Percentiles rank a stretch among this genome's conserved stretches.
These are phyloP conservation scores for Cercospora sp. DNA, from an alignment of 2,329 filamentous ascomycete genomes.

Conservation along the genomic window DNA sequence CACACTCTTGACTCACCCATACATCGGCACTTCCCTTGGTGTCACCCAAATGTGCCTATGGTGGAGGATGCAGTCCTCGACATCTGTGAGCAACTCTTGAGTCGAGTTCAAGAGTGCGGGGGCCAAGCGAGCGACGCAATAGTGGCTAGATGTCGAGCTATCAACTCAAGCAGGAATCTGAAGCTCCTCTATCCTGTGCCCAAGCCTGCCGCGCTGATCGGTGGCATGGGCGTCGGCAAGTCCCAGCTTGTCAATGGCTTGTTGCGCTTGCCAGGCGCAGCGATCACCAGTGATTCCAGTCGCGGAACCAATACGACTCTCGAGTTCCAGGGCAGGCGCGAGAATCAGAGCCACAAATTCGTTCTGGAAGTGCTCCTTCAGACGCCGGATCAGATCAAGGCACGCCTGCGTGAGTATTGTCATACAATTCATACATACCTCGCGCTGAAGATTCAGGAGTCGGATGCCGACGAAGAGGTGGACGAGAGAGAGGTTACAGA, in stretches of 20 bases:
- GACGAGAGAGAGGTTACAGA: neutral
- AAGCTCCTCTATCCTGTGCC: neutral
- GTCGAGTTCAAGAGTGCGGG: neutral
- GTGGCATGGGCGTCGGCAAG: conserved; percentile 11
- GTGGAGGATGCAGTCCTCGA: neutral
- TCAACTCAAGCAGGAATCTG: neutral
- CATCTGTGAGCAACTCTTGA: neutral
- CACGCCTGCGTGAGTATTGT: neutral
- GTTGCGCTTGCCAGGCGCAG: neutral
- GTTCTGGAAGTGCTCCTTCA: neutral
- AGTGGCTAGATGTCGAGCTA: neutral
- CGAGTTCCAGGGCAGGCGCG: conserved; percentile 5
- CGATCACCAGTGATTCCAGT: neutral
- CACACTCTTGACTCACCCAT: neutral
- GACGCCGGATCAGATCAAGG: neutral
- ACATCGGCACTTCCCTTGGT: neutral
- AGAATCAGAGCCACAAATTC: conserved; percentile 1
- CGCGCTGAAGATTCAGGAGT: neutral
- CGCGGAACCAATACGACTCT: conserved; percentile 17
- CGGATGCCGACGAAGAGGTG: neutral
- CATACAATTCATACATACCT: neutral
- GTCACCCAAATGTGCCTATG: neutral
- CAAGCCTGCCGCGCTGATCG: neutral
- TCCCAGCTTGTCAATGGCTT: conserved; percentile 5
- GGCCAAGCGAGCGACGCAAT: neutral